A percentile compares a stretch with the other conserved stretches of the same genome.
phyloP scores from a whole-genome alignment of 805 yeast species.

The Candida sanyiensis region DNA sequence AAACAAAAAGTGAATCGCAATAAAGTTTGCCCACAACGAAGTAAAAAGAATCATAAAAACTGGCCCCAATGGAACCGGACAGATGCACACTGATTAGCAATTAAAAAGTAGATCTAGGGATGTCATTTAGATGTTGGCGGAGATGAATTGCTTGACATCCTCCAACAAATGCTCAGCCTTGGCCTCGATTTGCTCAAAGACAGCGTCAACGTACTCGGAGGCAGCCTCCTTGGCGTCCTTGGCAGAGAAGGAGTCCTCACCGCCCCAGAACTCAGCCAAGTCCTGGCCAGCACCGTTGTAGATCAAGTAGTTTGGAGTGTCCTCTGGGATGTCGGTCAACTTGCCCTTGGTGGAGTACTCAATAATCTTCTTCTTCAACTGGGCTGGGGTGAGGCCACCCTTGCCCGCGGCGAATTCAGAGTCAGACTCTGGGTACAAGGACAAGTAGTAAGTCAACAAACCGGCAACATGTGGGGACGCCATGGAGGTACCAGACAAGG shows the following conservation, averaged over 20 bases:
- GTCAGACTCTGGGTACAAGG: conserved; percentile 71
- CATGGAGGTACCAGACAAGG: conserved; percentile 95
- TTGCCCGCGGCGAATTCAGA: conserved; percentile 60
- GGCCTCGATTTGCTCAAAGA: conserved; percentile 18
- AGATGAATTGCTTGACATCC: conserved; percentile 11
- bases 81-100: conserved; percentile 1
- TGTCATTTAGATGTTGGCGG: conserved; percentile 10
- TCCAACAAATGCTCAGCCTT: conserved; percentile 14
- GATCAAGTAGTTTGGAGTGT: conserved; percentile 72
- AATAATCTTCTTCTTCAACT: conserved; percentile 70
- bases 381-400: conserved; percentile 57
- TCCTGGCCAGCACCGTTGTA: conserved; percentile 80
- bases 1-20: too few relatives aligned
- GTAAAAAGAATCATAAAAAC: conserved; percentile 1
- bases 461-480: conserved; percentile 97
- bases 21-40: conserved; percentile 2
- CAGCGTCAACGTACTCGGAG: conserved; percentile 15
- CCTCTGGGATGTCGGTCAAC: conserved; percentile 59
- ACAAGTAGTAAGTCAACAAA: conserved; percentile 79
- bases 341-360: conserved; percentile 58
- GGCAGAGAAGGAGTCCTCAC: conserved; percentile 4
- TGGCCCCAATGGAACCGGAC: too few relatives aligned
- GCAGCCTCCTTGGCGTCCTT: conserved; percentile 3
- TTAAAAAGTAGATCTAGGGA: conserved; percentile 3
- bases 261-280: conserved; percentile 31